Conservation (phyloP, 768 basidiomycete genomes). For the Psilocybe cubensis region DNA sequence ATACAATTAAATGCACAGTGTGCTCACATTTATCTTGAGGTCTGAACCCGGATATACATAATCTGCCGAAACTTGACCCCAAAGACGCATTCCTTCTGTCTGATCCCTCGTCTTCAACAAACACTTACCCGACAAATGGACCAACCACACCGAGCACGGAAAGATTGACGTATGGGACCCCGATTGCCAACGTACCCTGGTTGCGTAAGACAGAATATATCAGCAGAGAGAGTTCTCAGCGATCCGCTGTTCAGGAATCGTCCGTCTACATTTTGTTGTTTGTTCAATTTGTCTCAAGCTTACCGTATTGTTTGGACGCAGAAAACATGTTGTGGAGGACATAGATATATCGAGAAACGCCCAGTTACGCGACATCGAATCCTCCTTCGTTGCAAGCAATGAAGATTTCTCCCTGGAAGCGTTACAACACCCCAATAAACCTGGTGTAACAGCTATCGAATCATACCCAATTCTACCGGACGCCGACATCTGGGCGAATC, state of each 20-base stretch:
- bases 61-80: slow-evolving; percentile 67
- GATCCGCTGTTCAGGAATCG: slow-evolving; percentile 54
- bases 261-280: slow-evolving; percentile 33
- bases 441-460: slow-evolving; percentile 73
- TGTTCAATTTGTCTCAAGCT: not conserved
- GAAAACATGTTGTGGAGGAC: slow-evolving; percentile 50
- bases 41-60: slow-evolving; percentile 69
- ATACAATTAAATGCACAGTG: not conserved
- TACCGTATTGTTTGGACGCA: slow-evolving; percentile 22
- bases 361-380: slow-evolving; percentile 78
- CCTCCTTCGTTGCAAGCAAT: slow-evolving; percentile 69
- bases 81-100: slow-evolving; percentile 77
- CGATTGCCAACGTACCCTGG: slow-evolving; percentile 81
- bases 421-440: slow-evolving; percentile 81
- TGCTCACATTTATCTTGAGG: slow-evolving; percentile 17
- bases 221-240: slow-evolving; percentile 57
- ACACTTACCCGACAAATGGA: slow-evolving; percentile 43
- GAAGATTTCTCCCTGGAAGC: slow-evolving; percentile 59
- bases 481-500: slow-evolving; percentile 85
- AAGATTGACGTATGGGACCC: slow-evolving; percentile 40
- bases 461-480: slow-evolving; percentile 87
- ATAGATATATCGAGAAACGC: slow-evolving; percentile 78
- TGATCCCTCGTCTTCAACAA: slow-evolving; percentile 56
- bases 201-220: slow-evolving; percentile 92
- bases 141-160: slow-evolving; percentile 36